Conservation (phyloP, 192 early-diverging fungal species). For the Gigaspora rosea region DNA sequence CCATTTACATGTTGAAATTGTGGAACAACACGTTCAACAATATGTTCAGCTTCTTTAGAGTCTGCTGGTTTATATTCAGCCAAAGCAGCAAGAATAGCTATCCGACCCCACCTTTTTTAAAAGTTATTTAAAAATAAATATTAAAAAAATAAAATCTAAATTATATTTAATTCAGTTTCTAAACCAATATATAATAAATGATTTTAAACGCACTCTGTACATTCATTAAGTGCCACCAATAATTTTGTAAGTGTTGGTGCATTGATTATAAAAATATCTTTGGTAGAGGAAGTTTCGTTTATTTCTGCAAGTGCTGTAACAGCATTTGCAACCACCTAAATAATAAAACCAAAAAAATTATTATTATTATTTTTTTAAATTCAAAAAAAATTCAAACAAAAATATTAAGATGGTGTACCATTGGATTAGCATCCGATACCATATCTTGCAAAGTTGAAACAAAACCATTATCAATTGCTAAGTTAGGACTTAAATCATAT, state of each 20-base stretch:
- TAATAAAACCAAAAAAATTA: conserved; percentile 20
- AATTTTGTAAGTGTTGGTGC: conserved; percentile 72
- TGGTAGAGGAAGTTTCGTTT: conserved; percentile 66
- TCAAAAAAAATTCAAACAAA: conserved; percentile 13
- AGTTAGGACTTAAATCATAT: conserved; percentile 84
- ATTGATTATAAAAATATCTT: conserved; percentile 80
- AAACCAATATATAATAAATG: neutral
- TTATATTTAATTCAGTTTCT: neutral
- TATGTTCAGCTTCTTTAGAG: conserved; percentile 80
- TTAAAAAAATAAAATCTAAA: neutral
- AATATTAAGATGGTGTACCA: conserved; percentile 62
- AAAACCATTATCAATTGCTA: conserved; percentile 94
- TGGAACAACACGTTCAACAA: conserved; percentile 90
- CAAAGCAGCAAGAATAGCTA: conserved; percentile 87
- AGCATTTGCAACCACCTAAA: conserved; percentile 87
- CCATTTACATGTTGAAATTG: conserved; percentile 96
- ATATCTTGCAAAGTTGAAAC: conserved; percentile 80
- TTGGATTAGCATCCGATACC: conserved; percentile 92
- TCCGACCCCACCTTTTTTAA: conserved; percentile 84
- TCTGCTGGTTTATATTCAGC: conserved; percentile 75
- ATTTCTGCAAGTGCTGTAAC: conserved; percentile 93
- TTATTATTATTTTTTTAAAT: neutral
- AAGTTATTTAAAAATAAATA: neutral
- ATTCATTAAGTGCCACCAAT: conserved; percentile 94
- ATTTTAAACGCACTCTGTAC: conserved; percentile 73